Base-by-base conservation (phyloP, 495 filamentous ascomycete genomes). In the Podospora bellae-mahoneyi region DNA sequence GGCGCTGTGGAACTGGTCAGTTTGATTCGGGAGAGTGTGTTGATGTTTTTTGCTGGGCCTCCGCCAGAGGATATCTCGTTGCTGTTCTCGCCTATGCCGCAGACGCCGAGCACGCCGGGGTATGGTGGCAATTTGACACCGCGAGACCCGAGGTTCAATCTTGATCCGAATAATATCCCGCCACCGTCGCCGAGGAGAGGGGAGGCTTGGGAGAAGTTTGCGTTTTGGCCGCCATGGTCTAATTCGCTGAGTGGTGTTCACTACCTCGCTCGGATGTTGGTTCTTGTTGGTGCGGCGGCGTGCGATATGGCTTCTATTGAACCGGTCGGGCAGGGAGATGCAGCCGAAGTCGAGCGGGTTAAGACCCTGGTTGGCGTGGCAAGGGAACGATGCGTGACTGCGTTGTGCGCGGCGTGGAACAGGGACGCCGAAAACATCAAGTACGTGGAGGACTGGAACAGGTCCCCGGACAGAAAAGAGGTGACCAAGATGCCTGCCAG, bases 141-240 rank as follows among this genome's bases (percentile, higher is more conserved):
- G 5, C 82, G 83, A 69, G 90, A 91, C 65, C 87, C 89, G 15
- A 86, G 90, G 10, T 94, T 96, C 76, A 90, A 89, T 54, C 86
- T 96, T 66, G 91, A 94, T 74, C 81, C 87, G 0, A 90, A 86
- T 68, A 92, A 92, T 65, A 79, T 89, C 2, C 92, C 92, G 5
- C 89, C 92, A n/a, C 87, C 88, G 1, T 91, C 88, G 0, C 91
- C 92, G 1, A 89, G 82, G 69, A 82, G 83, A 44, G 93, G 92
- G 39, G 92, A 96, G 73, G 71, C 89, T 5, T 93, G 93, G 91
- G 96, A 98, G 77, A 94, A 91, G 59, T 97, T 90, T 79, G 94
- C 95, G 0, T 99, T 99, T 78, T 97, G 96, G 92, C 93, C 96
- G 2, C 95, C 95, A 0, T 89, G 90, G 72, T 90, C 93, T 5